These are phyloP conservation scores for Ophiostoma tasmaniense DNA, from an alignment of 2,329 filamentous ascomycete species.

Conservation along the genomic window DNA sequence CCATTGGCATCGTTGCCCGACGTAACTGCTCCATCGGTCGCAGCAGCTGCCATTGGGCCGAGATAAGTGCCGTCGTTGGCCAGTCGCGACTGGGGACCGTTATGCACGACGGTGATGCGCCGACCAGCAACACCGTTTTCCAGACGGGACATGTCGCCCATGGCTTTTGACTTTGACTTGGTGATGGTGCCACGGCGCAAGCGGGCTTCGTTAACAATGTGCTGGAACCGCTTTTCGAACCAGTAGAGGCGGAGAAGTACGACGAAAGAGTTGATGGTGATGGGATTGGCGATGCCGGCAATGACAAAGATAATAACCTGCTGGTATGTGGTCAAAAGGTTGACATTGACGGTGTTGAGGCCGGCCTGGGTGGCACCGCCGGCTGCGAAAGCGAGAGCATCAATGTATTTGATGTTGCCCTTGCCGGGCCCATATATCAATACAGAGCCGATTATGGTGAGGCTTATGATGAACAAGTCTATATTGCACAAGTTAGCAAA, in stretches of 20 bases:
- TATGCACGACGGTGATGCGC: conserved; percentile 57
- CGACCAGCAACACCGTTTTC: conserved; percentile 59
- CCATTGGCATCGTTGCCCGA: not conserved
- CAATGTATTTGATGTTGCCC: conserved; percentile 60
- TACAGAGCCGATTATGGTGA: conserved; percentile 66
- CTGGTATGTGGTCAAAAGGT: conserved; percentile 60
- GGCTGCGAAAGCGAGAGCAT: conserved; percentile 80
- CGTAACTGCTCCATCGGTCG: conserved; percentile 6
- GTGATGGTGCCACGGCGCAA: conserved; percentile 55
- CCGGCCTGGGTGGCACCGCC: conserved; percentile 88
- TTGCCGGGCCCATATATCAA: conserved; percentile 53
- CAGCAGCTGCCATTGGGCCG: conserved; percentile 25
- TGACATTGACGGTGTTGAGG: conserved; percentile 70
- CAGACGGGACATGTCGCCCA: conserved; percentile 37
- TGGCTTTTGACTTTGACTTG: conserved; percentile 48
- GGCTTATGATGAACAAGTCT: conserved; percentile 63
- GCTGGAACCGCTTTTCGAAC: conserved; percentile 94
- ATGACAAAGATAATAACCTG: conserved; percentile 65
- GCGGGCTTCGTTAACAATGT: conserved; percentile 66
- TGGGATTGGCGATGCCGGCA: conserved; percentile 69
- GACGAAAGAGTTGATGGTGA: conserved; percentile 74
- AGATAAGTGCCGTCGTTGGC: conserved; percentile 53
- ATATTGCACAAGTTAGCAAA: not conserved
- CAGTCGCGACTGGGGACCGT: conserved; percentile 42
- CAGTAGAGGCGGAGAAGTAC: conserved; percentile 92